Base-by-base conservation (phyloP, 2,329 filamentous ascomycete genomes). In the Aspergillus sp. region DNA sequence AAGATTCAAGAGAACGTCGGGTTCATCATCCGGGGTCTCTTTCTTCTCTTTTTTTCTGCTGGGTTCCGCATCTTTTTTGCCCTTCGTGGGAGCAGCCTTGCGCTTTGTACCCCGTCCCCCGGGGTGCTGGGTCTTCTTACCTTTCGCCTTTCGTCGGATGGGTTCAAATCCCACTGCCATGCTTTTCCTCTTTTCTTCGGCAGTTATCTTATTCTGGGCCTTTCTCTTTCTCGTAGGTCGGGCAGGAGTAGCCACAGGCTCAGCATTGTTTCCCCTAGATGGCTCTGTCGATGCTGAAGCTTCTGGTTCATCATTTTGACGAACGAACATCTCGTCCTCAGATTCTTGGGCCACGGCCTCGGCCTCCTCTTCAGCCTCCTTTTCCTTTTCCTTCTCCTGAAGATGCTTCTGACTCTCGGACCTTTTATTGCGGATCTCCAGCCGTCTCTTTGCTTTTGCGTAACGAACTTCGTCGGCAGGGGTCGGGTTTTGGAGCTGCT, bases 1-100 rank as follows among this genome's bases (percentile, higher is more conserved):
- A 11, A 69, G 61, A 9, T 8, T 62, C 46, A 11, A 74, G 8
- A 22, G 68, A 47, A 73, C 13, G 7, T 55, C n/a, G 57, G 47
- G 7, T 49, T 56, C 34, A 22, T 13, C 22, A 25, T 5, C 34
- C 9, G 9, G 34, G 2, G 13, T 41, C 11, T 48, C 59, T 31
- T n/a, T 59, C 53, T 25, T 62, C 59, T 1, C 34, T 30, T 45
- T 57, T 64, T 43, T 65, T 52, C 30, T 1, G 13, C 34, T 41
- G 7, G 17, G 7, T 5, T 31, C 15, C 2, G 28, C 25, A 28
- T 28, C 25, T 7, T 28, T 25, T 46, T 43, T 31, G 28, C n/a
- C n/a, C 38, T 23, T 11, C 5, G 23, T 46, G 52, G 2, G 56
- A 55, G 47, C 17, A 28, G 7, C 23, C 8, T 9, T 31, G 22